These are phyloP conservation scores for Trichophyton equinum DNA, from an alignment of 2,329 filamentous ascomycete species.

Conservation along the genomic window DNA sequence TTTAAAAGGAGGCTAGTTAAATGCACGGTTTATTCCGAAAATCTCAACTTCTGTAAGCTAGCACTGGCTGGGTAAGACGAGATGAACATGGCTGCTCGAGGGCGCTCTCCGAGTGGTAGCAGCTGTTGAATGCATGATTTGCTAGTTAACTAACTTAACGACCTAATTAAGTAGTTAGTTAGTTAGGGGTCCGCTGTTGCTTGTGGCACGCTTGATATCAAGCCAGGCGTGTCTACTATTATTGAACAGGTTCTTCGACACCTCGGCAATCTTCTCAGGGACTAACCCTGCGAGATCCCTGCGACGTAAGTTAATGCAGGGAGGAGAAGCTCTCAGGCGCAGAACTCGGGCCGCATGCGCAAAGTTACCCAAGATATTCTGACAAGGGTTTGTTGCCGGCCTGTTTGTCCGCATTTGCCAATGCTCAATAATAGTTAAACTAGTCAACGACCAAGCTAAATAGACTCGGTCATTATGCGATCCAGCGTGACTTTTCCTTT, in stretches of 20 bases:
- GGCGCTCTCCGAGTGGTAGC: neutral
- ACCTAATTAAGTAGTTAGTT: too few species aligned
- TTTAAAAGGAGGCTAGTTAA: neutral
- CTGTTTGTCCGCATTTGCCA: neutral
- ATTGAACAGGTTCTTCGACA: neutral
- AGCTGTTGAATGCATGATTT: neutral
- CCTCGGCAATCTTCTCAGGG: neutral
- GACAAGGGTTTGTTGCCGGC: neutral
- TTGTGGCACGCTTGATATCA: neutral
- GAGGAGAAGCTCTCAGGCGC: neutral
- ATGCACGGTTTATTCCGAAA: neutral
- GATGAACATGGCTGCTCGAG: neutral
- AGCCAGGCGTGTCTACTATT: neutral
- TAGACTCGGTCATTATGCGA: neutral
- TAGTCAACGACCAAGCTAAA: neutral
- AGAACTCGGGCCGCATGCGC: neutral
- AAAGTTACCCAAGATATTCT: too few species aligned
- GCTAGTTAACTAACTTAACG: too few species aligned
- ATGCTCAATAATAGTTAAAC: neutral
- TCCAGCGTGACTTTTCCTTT: neutral
- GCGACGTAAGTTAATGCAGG: neutral
- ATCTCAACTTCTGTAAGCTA: neutral
- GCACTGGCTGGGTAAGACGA: neutral
- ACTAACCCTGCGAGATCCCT: neutral
- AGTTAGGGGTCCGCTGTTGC: neutral